Evolutionary conservation across 441 rosid genomes (phyloP).

Genomic region (Gossypium armourianum): DNA sequence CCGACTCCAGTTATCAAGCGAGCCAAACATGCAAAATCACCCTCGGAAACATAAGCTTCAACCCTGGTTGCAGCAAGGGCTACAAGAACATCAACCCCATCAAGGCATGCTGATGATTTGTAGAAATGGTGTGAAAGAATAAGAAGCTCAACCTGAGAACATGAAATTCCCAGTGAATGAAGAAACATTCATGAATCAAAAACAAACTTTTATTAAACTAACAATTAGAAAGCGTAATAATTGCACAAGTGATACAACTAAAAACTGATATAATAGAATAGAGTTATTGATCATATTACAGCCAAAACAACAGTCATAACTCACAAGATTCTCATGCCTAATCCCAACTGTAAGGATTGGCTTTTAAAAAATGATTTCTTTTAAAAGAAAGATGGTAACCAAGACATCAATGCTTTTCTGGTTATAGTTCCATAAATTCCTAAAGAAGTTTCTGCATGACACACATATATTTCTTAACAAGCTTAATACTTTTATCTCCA

Average conservation of each 20-base stretch:
- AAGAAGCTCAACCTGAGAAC: constrained; percentile 81
- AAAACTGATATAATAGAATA: neutral
- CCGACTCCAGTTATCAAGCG: constrained; percentile 90
- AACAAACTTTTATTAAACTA: neutral
- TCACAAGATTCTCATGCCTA: constrained; percentile 2
- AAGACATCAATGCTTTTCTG: neutral
- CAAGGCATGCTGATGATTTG: constrained; percentile 94
- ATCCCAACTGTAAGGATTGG: neutral
- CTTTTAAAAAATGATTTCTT: neutral
- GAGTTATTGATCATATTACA: neutral
- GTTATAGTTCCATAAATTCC: constrained; percentile 2
- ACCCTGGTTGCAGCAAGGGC: constrained; percentile 95
- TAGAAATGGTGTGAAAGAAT: constrained; percentile 92
- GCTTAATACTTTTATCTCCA: neutral
- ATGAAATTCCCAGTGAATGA: constrained; percentile 10
- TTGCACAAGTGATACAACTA: neutral
- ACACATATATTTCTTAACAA: neutral
- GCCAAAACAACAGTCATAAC: neutral
- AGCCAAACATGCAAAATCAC: constrained; percentile 86
- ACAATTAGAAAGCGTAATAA: neutral
- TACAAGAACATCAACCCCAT: constrained; percentile 96
- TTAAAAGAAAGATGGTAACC: neutral
- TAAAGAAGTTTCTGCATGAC: neutral
- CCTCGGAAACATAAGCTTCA: constrained; percentile 84
- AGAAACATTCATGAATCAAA: constrained; percentile 9